phyloP scores from a whole-genome alignment of 306 rosid genomes.

The Rosa lucieae region DNA sequence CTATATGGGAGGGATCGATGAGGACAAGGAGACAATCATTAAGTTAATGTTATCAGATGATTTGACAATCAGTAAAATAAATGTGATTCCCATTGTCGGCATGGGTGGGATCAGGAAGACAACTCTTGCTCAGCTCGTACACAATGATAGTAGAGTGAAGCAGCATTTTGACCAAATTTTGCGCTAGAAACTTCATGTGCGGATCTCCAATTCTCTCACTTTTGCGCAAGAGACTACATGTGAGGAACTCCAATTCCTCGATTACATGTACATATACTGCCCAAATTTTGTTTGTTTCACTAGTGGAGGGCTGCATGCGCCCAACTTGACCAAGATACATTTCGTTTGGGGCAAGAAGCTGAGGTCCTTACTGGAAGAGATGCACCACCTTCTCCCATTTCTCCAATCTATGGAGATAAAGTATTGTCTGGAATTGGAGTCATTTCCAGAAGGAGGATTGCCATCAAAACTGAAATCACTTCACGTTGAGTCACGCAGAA shows the following conservation, averaged over 20 bases:
- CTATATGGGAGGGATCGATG: not conserved
- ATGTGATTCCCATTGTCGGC: not conserved
- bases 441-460: conserved; percentile 27
- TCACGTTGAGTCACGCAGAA: conserved; percentile 5
- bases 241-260: not conserved
- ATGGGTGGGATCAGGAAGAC: not conserved
- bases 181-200: too few species aligned
- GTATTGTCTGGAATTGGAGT: conserved; percentile 22
- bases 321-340: not conserved
- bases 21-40: not conserved
- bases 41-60: not conserved
- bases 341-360: not conserved
- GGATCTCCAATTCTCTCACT: not conserved
- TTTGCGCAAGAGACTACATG: not conserved
- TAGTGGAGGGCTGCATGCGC: not conserved
- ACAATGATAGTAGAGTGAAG: not conserved
- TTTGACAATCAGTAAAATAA: not conserved
- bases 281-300: not conserved
- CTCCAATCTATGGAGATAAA: conserved; percentile 6
- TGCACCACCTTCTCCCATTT: conserved; percentile 21
- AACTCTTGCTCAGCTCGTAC: not conserved
- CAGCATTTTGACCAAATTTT: not conserved
- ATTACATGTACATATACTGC: not conserved
- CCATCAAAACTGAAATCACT: conserved; percentile 12
- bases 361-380: conserved; percentile 1